These are phyloP conservation scores for Myochromella boudieri DNA, from an alignment of 768 basidiomycete species.

Conservation along the genomic window DNA sequence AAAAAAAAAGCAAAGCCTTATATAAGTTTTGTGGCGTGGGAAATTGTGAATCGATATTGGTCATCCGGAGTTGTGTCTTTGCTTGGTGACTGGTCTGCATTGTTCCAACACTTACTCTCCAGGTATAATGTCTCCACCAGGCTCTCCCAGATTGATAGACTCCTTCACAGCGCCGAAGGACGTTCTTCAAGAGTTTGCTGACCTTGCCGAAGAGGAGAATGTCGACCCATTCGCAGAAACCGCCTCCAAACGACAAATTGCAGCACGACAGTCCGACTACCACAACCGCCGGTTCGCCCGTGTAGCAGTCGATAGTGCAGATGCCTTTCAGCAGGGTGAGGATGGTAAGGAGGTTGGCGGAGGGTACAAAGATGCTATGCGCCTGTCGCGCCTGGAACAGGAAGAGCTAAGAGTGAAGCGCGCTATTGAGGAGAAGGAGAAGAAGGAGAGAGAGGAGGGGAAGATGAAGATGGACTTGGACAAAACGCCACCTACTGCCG, in stretches of 20 bases:
- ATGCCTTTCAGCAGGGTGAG: slow-evolving; percentile 69
- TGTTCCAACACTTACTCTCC: slow-evolving; percentile 14
- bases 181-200: slow-evolving; percentile 89
- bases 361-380: slow-evolving; percentile 96
- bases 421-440: slow-evolving; percentile 89
- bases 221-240: slow-evolving; percentile 92
- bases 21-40: slow-evolving; percentile 28
- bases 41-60: slow-evolving; percentile 24
- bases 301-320: slow-evolving; percentile 75
- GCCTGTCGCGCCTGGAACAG: slow-evolving; percentile 84
- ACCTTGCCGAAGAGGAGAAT: slow-evolving; percentile 92
- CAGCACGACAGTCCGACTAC: slow-evolving; percentile 91
- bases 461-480: slow-evolving; percentile 85
- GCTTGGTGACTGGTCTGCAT: slow-evolving; percentile 5
- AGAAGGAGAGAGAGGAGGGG: slow-evolving; percentile 68
- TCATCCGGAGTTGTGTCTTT: slow-evolving; percentile 22
- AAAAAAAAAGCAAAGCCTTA: too few relatives aligned
- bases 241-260: slow-evolving; percentile 90
- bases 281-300: slow-evolving; percentile 90
- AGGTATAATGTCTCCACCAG: slow-evolving; percentile 58
- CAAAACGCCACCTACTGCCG: slow-evolving; percentile 85
- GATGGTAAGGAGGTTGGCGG: slow-evolving; percentile 76
- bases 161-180: slow-evolving; percentile 94
- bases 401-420: slow-evolving; percentile 84
- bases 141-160: slow-evolving; percentile 76